phyloP scores from a whole-genome alignment of 2,329 filamentous ascomycete genomes.

The Alternaria triticina region DNA sequence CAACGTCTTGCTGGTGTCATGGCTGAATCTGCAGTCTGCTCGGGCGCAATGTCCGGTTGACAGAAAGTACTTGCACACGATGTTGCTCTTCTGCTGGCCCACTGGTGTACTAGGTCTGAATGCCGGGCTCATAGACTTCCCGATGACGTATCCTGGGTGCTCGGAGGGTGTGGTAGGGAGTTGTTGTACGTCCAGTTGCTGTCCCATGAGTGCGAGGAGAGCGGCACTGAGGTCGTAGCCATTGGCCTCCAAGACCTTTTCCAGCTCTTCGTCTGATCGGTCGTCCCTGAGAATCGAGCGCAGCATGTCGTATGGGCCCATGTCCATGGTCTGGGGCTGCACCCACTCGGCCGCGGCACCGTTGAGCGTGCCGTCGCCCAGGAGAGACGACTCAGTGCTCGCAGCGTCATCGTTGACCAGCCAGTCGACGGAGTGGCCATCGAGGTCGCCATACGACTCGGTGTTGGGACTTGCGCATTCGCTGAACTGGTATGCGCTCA shows the following conservation, averaged over 20 bases:
- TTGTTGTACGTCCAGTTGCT: conserved; percentile 61
- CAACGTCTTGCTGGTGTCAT: conserved; percentile 92
- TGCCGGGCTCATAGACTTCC: conserved; percentile 82
- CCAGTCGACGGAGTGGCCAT: conserved; percentile 96
- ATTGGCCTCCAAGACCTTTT: conserved; percentile 84
- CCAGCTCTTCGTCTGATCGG: conserved; percentile 91
- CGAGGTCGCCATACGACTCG: conserved; percentile 89
- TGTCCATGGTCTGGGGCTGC: conserved; percentile 74
- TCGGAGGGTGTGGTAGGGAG: conserved; percentile 55
- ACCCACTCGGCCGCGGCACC: conserved; percentile 82
- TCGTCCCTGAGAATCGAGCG: conserved; percentile 91
- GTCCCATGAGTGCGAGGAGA: conserved; percentile 85
- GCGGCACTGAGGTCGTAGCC: conserved; percentile 94
- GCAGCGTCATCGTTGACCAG: conserved; percentile 86
- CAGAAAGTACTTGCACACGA: conserved; percentile 97
- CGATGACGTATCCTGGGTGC: conserved; percentile 76
- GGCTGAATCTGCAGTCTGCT: conserved; percentile 95
- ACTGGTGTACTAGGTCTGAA: conserved; percentile 77
- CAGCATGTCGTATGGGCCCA: conserved; percentile 98
- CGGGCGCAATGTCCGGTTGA: conserved; percentile 94
- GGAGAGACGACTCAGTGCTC: conserved; percentile 76
- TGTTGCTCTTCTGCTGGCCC: conserved; percentile 77
- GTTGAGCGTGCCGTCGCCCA: conserved; percentile 74
- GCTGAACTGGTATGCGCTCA: conserved; percentile 96
- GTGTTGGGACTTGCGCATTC: conserved; percentile 74